Evolutionary conservation across 176 grass and related monocot genomes (phyloP).

Genomic region (Rhynchospora pubera): DNA sequence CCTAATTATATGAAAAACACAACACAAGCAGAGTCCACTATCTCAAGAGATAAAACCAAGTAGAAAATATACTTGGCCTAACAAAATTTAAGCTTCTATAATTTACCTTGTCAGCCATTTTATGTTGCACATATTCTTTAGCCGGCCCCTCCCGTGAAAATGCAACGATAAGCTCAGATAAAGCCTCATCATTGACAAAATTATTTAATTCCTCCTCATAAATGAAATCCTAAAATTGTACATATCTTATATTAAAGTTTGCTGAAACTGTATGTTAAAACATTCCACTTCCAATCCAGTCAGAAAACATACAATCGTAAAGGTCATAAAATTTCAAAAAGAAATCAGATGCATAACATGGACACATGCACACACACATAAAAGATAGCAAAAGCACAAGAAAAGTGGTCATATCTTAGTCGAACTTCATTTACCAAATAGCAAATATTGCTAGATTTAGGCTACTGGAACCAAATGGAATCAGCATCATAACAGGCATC

Average conservation of each 20-base stretch:
- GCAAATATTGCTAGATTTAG: neutral
- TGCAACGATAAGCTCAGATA: slow-evolving; percentile 71
- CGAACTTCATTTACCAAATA: neutral
- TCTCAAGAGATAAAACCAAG: neutral
- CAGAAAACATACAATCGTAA: neutral
- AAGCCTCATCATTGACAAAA: slow-evolving; percentile 51
- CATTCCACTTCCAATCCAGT: slow-evolving; percentile 16
- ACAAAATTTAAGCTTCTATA: neutral
- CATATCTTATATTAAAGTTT: neutral
- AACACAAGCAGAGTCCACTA: neutral
- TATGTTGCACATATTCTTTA: slow-evolving; percentile 98
- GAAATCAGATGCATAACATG: neutral
- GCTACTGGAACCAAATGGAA: neutral
- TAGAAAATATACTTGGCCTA: neutral
- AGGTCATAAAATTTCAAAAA: neutral
- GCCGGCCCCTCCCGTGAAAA: slow-evolving; percentile 74
- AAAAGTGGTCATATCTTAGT: neutral
- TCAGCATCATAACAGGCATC: neutral
- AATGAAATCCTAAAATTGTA: slow-evolving; percentile 67
- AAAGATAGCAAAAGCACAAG: neutral
- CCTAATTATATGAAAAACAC: slow-evolving; percentile 36
- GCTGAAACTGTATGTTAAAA: neutral
- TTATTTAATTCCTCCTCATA: slow-evolving; percentile 85
- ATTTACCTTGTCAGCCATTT: slow-evolving; percentile 75
- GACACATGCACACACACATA: neutral